Conservation (phyloP, 139 green algal species). For the Yamagishiella unicocca region DNA sequence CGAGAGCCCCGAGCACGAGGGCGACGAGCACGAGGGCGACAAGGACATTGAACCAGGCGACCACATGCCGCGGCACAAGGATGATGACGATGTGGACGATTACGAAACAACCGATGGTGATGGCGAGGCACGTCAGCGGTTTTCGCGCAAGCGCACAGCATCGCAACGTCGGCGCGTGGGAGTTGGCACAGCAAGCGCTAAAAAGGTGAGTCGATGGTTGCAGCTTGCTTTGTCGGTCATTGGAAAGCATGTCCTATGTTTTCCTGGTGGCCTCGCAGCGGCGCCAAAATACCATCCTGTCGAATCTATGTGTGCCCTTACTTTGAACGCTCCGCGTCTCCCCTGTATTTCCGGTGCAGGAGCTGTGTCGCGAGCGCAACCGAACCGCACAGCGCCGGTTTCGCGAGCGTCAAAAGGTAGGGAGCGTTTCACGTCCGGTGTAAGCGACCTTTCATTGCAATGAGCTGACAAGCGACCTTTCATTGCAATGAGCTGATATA, state of each 20-base stretch:
- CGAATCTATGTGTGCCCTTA: too few species aligned
- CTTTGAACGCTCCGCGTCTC: too few species aligned
- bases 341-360: too few species aligned
- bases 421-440: not conserved
- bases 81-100: not conserved
- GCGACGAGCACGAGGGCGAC: too few species aligned
- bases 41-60: too few species aligned
- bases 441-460: not conserved
- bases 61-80: not conserved
- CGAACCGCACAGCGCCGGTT: slow-evolving; percentile 18
- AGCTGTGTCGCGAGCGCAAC: slow-evolving; percentile 14
- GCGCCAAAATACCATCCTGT: too few species aligned
- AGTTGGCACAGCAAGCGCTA: not conserved
- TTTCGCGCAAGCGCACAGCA: not conserved
- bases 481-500: too few species aligned
- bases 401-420: slow-evolving; percentile 21
- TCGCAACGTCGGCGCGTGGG: not conserved
- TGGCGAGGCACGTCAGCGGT: not conserved
- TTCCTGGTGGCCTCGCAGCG: too few species aligned
- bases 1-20: not conserved
- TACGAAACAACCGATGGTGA: not conserved
- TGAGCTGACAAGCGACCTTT: too few species aligned
- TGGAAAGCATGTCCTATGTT: too few species aligned
- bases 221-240: too few species aligned
- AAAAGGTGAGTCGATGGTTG: too few species aligned